Conservation (phyloP, 78 protist genomes). For the Anaeramoeba ignava region DNA sequence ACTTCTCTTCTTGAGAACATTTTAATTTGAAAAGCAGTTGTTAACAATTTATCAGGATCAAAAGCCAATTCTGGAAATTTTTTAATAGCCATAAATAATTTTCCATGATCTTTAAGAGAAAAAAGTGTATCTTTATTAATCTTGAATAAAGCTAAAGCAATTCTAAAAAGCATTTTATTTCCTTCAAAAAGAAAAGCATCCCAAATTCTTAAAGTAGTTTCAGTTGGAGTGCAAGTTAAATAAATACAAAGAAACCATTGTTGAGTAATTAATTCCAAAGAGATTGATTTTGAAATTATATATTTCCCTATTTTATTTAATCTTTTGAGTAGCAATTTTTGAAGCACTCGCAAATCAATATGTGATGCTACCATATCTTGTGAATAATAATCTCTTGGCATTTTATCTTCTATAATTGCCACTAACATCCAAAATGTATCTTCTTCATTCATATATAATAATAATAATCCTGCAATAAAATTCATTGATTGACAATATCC, state of each 20-base stretch:
- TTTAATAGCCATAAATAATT: neutral
- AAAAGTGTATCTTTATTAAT: neutral
- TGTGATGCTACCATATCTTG: conserved; percentile 34
- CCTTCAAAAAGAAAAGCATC: neutral
- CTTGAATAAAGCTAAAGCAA: neutral
- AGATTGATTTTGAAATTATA: neutral
- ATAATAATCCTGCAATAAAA: conserved; percentile 51
- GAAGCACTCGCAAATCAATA: conserved; percentile 49
- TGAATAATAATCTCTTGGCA: conserved; percentile 35
- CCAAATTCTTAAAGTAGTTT: neutral
- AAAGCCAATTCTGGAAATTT: neutral
- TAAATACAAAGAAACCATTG: neutral
- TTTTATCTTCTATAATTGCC: conserved; percentile 34
- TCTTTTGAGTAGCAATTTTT: conserved; percentile 16
- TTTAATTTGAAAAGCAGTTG: neutral
- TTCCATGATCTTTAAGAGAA: neutral
- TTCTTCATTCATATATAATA: conserved; percentile 60
- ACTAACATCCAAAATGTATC: conserved; percentile 63
- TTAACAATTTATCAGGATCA: neutral
- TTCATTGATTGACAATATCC: conserved; percentile 79
- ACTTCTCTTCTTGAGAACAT: neutral
- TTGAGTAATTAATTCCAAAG: neutral
- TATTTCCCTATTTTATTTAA: neutral
- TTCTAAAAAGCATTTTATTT: neutral
- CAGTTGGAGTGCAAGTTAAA: neutral